Conservation (phyloP, 78 protist species). For the Dictyostelium intermedium region DNA sequence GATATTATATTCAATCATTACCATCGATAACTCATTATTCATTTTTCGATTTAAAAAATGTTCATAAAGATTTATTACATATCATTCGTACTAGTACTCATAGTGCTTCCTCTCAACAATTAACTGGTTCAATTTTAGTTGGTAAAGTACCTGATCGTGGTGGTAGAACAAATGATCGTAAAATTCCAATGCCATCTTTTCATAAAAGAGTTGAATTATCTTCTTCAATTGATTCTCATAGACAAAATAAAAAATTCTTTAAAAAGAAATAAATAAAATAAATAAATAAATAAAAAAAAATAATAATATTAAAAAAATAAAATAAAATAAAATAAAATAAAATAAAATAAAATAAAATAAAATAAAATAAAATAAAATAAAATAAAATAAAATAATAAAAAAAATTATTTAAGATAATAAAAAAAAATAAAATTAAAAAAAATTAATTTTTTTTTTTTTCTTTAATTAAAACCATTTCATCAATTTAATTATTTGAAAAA, state of each 20-base stretch:
- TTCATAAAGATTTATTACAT: constrained; percentile 23
- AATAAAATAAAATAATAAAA: background rate
- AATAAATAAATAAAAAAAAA: background rate
- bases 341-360: too few species aligned
- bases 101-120: background rate
- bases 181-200: constrained; percentile 72
- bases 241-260: constrained; percentile 8
- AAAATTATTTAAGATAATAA: too few species aligned
- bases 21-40: constrained; percentile 47
- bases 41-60: constrained; percentile 14
- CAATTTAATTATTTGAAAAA: background rate
- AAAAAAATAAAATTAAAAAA: background rate
- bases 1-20: background rate
- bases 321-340: background rate
- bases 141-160: constrained; percentile 78
- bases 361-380: background rate
- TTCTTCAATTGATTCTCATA: background rate
- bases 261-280: background rate
- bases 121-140: constrained; percentile 10
- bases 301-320: background rate
- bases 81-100: constrained; percentile 28
- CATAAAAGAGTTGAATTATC: constrained; percentile 58
- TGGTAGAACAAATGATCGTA: constrained; percentile 59
- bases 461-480: background rate
- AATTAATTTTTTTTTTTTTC: too few species aligned